Base-by-base conservation (phyloP, 2,329 filamentous ascomycete genomes). In the Karstenula rhodostoma region DNA sequence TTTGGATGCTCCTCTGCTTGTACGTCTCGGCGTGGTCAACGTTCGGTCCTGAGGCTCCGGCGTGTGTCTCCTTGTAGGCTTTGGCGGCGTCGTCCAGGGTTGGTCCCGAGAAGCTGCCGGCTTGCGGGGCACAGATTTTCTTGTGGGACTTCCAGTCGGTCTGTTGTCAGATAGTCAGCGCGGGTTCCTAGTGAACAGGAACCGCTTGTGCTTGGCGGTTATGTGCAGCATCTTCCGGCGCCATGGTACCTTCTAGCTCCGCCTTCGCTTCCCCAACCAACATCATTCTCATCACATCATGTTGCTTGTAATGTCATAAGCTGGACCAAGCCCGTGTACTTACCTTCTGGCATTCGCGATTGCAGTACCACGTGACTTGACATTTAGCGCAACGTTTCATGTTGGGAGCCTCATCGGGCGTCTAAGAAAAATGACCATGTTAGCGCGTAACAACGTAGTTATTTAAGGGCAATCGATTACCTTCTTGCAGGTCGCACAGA, bases 121-220 rank as follows among this genome's bases (percentile, higher is more conserved):
- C 25, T 44, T 23, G 54, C 43, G 19, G 55, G 56, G 56, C 23
- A 57, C 75, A 76, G 15, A 64, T 55, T 46, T 73, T 74, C 63
- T 78, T 77, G 70, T 79, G 74, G 1, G 23, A 49, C 52, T 75
- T 75, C 70, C 69, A 76, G 55, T 76, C 63, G 23, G 67, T 17
- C 35, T 40, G 35, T 15, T 17, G 15, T 15, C 2, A 6, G 15
- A 17, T 9, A 15, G 17, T 40, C 35, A 40, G 35, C 33, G 33
- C 8, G 33, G 15, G 15, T 35, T 35, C 33, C 33, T 35, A 3
- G 33, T 35, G n/a, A n/a, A n/a, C n/a, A n/a, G n/a, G n/a, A n/a
- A n/a, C n/a, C n/a, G n/a, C n/a, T n/a, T n/a, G n/a, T n/a, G n/a
- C n/a, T 29, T 29, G 27, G 8, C 27, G 27, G 27, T 29, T n/a